Base-by-base conservation (phyloP, 768 basidiomycete genomes). In the Xerocomellus intermedius region DNA sequence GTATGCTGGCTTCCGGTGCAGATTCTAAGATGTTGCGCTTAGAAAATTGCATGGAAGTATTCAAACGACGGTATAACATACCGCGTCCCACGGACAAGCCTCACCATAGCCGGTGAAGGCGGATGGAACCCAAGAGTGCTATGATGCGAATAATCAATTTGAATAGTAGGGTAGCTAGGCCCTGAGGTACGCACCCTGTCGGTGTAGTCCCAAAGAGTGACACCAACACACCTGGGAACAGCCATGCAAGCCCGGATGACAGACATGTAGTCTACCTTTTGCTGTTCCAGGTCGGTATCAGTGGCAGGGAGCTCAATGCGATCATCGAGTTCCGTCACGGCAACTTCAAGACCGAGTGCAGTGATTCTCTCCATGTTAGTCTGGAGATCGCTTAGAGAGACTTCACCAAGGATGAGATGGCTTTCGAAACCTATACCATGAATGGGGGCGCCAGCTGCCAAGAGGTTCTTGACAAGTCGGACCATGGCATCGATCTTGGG, bases 251-350 rank as follows among this genome's bases (percentile, higher is more conserved):
- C 79, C n/a, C 68, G 55, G 50, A 86, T 75, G 42, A 85, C 79
- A 26, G 74, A 76, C 66, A 77, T 69, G 60, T 85, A 87, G 64
- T 87, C 84, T n/a, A 52, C 36, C 62, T 78, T 72, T 63, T 87
- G 84, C 63, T 85, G 82, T 30, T 69, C 73, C 32, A 82, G 73
- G 33, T 78, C 70, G 1, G 77, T 78, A 8, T 67, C 58, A 3
- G 82, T 82, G 13, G 72, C 75, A 14, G 84, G 84, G 12, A 57
- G 60, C 8, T 74, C 75, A 75, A 85, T 83, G 46, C 85, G 76
- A 61, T 82, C 82, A 63, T 87, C 85, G 45, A 87, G 77, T 64
- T 86, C 86, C 3, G 86, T 87, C 59, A 86, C 79, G 10, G 84
- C 85, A 24, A 86, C 81, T 60, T 87, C 85, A 41, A 87, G 72